Conservation (phyloP, 2,329 filamentous ascomycete species). For the Nemania sp. region DNA sequence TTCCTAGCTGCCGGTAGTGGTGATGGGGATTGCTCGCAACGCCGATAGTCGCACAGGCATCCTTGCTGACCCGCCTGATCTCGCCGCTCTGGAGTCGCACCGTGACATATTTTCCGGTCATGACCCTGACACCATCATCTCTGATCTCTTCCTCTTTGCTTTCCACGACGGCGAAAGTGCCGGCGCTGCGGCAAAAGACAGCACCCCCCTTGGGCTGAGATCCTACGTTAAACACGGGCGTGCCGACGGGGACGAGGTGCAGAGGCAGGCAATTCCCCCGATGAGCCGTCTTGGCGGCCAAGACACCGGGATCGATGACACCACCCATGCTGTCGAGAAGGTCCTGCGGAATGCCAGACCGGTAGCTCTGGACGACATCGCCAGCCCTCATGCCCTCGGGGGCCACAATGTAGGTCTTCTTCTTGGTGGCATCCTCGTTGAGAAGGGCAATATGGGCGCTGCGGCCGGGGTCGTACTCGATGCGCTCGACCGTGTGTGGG, state of each 20-base stretch:
- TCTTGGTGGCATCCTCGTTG: slow-evolving; percentile 72
- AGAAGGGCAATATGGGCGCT: slow-evolving; percentile 91
- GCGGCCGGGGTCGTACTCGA: slow-evolving; percentile 94
- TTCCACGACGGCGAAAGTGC: slow-evolving; percentile 86
- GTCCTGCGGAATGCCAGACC: slow-evolving; percentile 83
- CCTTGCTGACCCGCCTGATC: slow-evolving; percentile 83
- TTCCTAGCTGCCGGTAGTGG: slow-evolving; percentile 89
- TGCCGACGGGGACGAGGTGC: slow-evolving; percentile 96
- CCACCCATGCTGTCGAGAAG: slow-evolving; percentile 92
- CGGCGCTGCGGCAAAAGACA: slow-evolving; percentile 93
- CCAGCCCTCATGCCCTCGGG: slow-evolving; percentile 91
- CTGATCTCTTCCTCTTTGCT: slow-evolving; percentile 81
- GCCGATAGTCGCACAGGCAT: slow-evolving; percentile 93
- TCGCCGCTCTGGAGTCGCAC: slow-evolving; percentile 92
- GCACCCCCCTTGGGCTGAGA: slow-evolving; percentile 73
- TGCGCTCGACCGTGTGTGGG: slow-evolving; percentile 85
- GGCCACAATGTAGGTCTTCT: slow-evolving; percentile 91
- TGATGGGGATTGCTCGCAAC: slow-evolving; percentile 92
- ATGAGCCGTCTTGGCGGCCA: slow-evolving; percentile 92
- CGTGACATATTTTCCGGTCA: slow-evolving; percentile 77
- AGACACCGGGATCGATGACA: slow-evolving; percentile 88
- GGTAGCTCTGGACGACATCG: slow-evolving; percentile 90
- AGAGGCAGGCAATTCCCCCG: slow-evolving; percentile 93
- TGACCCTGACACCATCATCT: slow-evolving; percentile 62
- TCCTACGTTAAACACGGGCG: slow-evolving; percentile 87